Base-by-base conservation (phyloP, 2,329 filamentous ascomycete species). In the Herpotrichia juniperi region DNA sequence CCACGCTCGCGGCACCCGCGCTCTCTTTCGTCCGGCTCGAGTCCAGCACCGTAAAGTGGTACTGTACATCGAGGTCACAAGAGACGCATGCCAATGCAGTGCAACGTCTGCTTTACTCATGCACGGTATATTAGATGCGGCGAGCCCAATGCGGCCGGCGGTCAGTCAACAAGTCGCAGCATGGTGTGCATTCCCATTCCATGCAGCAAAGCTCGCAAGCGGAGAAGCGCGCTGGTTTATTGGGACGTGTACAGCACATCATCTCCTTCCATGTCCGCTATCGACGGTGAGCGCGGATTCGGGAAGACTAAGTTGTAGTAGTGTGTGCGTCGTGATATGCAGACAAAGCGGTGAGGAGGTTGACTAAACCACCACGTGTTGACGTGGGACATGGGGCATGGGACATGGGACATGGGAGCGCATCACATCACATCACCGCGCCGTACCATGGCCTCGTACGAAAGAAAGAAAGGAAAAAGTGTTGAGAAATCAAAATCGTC, bases 81-180 rank as follows among this genome's bases (percentile, higher is more conserved):
- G 47, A 46, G 46, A 37, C 16, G 35, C 28, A 48, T 22, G 17
- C 58, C 56, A 55, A 59, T 58, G 57, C 51, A 16, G 61, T 55
- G 56, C 39, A 34, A 61, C 54, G 49, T 46, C 42, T 31, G 25
- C 7, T 17, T 24, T 11, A 14, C 3, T 24, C 19, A n/a, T 24
- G 6, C 16, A 16, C 37, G 37, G 37, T n/a, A 40, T 6, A 8
- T 40, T 14, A 40, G 21, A 40, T 40, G 17, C 7, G 21, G 34
- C 6, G 4, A n/a, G 31, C n/a, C n/a, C 32, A 10, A 30, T 21
- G 10, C 8, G 25, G 22, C 4, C 26, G 26, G 24, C 28, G 31
- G 24, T 17, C 8, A 5, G 22, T n/a, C 31, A 16, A 26, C 17
- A n/a, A 34, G 24, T 8, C 7, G 37, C n/a, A 30, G 28, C 3